phyloP scores from a whole-genome alignment of 768 basidiomycete genomes.

The Russula ochroleuca region DNA sequence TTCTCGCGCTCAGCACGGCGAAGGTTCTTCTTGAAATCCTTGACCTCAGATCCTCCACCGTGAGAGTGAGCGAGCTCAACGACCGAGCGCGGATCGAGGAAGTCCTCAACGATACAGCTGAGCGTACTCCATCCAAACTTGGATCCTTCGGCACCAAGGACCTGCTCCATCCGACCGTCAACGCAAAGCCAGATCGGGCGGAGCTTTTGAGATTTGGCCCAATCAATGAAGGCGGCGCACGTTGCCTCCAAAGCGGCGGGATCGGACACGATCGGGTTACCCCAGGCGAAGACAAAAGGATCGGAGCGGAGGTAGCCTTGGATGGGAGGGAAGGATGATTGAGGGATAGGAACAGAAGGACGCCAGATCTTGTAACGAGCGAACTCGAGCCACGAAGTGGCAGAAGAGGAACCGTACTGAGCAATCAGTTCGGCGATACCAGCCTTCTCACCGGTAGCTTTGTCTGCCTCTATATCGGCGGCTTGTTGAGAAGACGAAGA shows the following conservation, averaged over 20 bases:
- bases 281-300: conserved; percentile 35
- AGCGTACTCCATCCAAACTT: conserved; percentile 55
- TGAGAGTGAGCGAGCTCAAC: conserved; percentile 42
- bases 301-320: conserved; percentile 60
- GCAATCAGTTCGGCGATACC: conserved; percentile 46
- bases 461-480: conserved; percentile 13
- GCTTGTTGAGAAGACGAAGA: conserved; percentile 5
- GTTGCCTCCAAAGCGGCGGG: conserved; percentile 42
- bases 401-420: conserved; percentile 59
- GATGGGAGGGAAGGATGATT: conserved; percentile 50
- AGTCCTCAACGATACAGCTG: conserved; percentile 60
- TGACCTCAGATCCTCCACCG: conserved; percentile 38
- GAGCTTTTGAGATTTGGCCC: conserved; percentile 42
- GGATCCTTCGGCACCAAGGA: conserved; percentile 41
- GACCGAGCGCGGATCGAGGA: conserved; percentile 40
- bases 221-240: conserved; percentile 40
- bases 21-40: conserved; percentile 60
- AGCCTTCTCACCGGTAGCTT: conserved; percentile 19
- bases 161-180: conserved; percentile 46
- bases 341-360: conserved; percentile 57
- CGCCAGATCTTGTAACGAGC: conserved; percentile 47
- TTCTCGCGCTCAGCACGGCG: conserved; percentile 52
- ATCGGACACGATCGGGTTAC: conserved; percentile 27
- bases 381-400: conserved; percentile 66
- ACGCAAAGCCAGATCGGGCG: conserved; percentile 60